These are phyloP conservation scores for Globisporangium apiculatum DNA, from an alignment of 352 stramenopile species.

Conservation along the genomic window DNA sequence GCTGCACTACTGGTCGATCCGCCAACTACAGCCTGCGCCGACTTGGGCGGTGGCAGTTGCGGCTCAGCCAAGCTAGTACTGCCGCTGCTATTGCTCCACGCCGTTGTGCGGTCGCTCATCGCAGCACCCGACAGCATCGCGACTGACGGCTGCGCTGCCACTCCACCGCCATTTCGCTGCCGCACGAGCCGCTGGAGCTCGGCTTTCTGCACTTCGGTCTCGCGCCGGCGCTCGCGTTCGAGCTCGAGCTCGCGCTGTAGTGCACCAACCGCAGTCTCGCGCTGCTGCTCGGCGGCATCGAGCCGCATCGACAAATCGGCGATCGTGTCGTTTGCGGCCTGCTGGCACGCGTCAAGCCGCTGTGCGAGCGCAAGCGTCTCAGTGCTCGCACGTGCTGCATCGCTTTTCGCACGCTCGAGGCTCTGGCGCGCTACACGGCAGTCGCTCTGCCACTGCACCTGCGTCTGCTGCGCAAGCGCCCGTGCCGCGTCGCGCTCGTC, in stretches of 20 bases:
- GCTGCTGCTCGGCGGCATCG: conserved; percentile 47
- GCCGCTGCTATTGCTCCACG: conserved; percentile 1
- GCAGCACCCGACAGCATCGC: neutral
- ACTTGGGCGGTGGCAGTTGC: neutral
- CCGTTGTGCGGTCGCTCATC: conserved; percentile 3
- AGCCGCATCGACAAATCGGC: conserved; percentile 38
- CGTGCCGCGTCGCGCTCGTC: conserved; percentile 42
- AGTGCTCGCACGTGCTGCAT: conserved; percentile 32
- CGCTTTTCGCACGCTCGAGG: conserved; percentile 49
- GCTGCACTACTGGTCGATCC: neutral
- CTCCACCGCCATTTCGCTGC: conserved; percentile 14
- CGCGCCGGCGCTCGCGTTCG: conserved; percentile 45
- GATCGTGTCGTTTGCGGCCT: conserved; percentile 57
- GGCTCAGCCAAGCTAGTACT: neutral
- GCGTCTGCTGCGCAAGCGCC: conserved; percentile 27
- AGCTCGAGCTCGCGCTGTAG: conserved; percentile 51
- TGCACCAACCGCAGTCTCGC: conserved; percentile 24
- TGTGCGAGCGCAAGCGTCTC: conserved; percentile 41
- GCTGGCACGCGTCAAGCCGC: conserved; percentile 43
- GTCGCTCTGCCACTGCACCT: conserved; percentile 43
- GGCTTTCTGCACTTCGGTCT: conserved; percentile 54
- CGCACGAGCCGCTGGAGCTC: conserved; percentile 42
- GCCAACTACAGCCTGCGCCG: no score
- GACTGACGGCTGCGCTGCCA: no score
- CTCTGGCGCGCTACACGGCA: conserved; percentile 34